Evolutionary conservation across 805 yeast species (phyloP).

Genomic region (Hanseniaspora lachancei): DNA sequence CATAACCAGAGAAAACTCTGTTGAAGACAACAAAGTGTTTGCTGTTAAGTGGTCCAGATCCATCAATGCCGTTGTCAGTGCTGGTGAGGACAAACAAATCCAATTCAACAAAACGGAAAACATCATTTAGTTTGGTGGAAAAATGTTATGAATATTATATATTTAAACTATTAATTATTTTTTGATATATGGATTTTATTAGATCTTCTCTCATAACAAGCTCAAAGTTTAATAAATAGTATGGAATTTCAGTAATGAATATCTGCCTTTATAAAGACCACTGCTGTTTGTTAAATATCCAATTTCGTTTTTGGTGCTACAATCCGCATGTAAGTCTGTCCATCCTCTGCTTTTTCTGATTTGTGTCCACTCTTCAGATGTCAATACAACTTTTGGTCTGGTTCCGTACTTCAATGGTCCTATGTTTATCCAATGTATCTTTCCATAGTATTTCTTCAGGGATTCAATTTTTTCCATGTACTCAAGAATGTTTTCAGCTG

Average conservation of each 20-base stretch:
- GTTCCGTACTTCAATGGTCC: slow-evolving; percentile 93
- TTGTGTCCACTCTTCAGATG: slow-evolving; percentile 50
- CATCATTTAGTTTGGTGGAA: slow-evolving; percentile 17
- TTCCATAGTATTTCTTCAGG: slow-evolving; percentile 25
- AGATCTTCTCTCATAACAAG: too few relatives aligned
- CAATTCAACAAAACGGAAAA: slow-evolving; percentile 55
- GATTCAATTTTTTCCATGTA: slow-evolving; percentile 55
- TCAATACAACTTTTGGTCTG: slow-evolving; percentile 63
- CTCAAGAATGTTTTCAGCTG: slow-evolving; percentile 74
- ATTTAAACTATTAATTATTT: too few relatives aligned
- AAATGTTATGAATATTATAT: background rate
- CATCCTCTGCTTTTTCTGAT: slow-evolving; percentile 52
- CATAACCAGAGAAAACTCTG: slow-evolving; percentile 55
- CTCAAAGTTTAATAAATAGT: slow-evolving; percentile 12
- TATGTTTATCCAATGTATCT: slow-evolving; percentile 70
- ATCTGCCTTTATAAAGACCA: slow-evolving; percentile 67
- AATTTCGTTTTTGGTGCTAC: slow-evolving; percentile 25
- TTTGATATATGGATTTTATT: background rate
- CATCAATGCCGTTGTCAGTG: slow-evolving; percentile 69
- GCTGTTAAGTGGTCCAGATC: slow-evolving; percentile 72
- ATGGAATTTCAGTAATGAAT: slow-evolving; percentile 42
- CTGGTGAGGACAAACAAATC: slow-evolving; percentile 86
- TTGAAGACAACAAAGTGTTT: slow-evolving; percentile 52
- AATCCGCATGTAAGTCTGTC: slow-evolving; percentile 29
- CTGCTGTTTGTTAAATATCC: slow-evolving; percentile 48